These are phyloP conservation scores for Schizopora paradoxa DNA, from an alignment of 1,284 basidiomycete species.

Conservation along the genomic window DNA sequence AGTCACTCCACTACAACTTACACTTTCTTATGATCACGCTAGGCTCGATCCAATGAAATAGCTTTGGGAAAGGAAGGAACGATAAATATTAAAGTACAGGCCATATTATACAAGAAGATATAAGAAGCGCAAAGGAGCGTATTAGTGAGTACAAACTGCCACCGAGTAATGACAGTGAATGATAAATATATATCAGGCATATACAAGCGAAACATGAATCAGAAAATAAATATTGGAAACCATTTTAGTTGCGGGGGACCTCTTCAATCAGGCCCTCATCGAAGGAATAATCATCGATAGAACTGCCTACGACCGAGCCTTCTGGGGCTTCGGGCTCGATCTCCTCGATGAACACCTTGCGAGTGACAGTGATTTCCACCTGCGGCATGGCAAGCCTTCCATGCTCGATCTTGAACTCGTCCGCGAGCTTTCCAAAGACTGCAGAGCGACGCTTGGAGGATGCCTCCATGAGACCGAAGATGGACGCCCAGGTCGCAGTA, in stretches of 20 bases:
- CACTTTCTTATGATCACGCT: not conserved
- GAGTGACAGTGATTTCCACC: slow-evolving; percentile 7
- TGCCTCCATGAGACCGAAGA: not conserved
- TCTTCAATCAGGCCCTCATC: not conserved
- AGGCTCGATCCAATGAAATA: slow-evolving; percentile 1
- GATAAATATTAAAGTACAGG: not conserved
- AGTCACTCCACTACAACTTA: not conserved
- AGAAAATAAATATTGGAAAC: not conserved
- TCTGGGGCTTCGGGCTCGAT: not conserved
- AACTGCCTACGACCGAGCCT: no score
- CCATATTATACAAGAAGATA: not conserved
- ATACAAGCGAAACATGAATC: not conserved
- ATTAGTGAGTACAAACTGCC: no score
- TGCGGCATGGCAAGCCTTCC: slow-evolving; percentile 4
- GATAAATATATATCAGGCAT: not conserved
- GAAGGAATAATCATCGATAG: not conserved
- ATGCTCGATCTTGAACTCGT: not conserved
- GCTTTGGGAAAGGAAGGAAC: not conserved
- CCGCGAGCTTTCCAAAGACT: not conserved
- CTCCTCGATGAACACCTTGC: slow-evolving; percentile 2
- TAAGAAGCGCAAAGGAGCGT: not conserved
- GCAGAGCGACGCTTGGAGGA: not conserved
- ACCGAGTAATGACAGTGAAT: no score
- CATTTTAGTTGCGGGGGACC: not conserved
- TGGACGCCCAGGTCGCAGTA: not conserved